phyloP scores from a whole-genome alignment of 2,329 filamentous ascomycete genomes.

The Colletotrichum aenigma region DNA sequence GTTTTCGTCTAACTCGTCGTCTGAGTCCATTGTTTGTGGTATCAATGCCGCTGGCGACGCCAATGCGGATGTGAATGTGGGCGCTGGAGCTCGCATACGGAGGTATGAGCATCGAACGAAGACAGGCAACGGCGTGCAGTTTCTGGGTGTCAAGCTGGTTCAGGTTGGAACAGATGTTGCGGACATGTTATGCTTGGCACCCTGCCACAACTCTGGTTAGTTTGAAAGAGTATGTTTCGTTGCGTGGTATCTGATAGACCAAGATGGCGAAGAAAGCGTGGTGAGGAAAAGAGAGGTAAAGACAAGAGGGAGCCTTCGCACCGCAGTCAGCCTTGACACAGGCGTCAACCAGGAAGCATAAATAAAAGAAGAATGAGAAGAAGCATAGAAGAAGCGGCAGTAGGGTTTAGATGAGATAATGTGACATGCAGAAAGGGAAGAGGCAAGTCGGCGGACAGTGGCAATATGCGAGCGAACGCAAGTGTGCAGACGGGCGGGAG shows the following conservation, averaged over 20 bases:
- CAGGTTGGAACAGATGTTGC: neutral
- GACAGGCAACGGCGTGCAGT: neutral
- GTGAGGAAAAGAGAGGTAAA: neutral
- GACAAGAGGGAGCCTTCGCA: neutral
- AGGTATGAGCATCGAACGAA: conserved; percentile 9
- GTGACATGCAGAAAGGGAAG: neutral
- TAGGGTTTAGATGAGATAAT: neutral
- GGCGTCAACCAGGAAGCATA: neutral
- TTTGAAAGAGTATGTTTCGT: neutral
- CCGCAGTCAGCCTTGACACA: neutral
- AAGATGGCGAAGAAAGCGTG: neutral
- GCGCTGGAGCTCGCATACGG: conserved; percentile 3
- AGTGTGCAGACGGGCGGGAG: neutral
- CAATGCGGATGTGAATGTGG: neutral
- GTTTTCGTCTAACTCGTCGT: conserved; percentile 13
- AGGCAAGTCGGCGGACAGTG: neutral
- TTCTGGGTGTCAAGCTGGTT: neutral
- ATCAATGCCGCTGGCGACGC: neutral
- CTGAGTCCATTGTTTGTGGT: conserved; percentile 12
- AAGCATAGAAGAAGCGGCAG: neutral
- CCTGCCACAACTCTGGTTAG: neutral
- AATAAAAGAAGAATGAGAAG: neutral
- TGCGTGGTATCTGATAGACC: neutral
- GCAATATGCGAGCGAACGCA: conserved; percentile 1
- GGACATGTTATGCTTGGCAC: neutral